Evolutionary conservation across 139 green algal genomes (phyloP).

Genomic region (Microglena sp.): DNA sequence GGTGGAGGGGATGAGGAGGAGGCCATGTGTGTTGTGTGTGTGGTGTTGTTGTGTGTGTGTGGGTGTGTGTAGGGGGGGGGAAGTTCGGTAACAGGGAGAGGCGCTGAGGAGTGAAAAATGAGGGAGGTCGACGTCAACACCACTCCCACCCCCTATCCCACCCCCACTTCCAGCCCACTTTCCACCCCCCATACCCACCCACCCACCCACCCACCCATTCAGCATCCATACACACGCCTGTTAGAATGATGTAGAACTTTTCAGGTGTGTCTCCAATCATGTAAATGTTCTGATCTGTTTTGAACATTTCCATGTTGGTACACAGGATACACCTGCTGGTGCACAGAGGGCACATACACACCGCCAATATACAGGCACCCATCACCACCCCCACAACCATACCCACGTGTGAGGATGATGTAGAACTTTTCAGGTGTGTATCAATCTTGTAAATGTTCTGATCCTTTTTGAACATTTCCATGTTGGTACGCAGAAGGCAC

Average conservation of each 20-base stretch:
- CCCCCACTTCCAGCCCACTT: no score
- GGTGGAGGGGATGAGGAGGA: no score
- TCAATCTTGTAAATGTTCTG: slow-evolving; percentile 34
- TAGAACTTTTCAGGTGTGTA: no score
- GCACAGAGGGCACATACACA: slow-evolving; percentile 32
- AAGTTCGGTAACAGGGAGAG: not conserved
- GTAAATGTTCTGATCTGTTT: slow-evolving; percentile 30
- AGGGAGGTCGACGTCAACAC: no score
- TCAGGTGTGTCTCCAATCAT: slow-evolving; percentile 33
- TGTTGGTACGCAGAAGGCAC: no score
- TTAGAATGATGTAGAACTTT: no score
- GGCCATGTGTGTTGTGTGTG: not conserved
- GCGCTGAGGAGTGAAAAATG: not conserved
- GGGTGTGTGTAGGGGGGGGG: not conserved
- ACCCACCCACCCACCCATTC: not conserved
- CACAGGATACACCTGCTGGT: slow-evolving; percentile 16
- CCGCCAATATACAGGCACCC: no score
- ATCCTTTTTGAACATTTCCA: slow-evolving; percentile 26
- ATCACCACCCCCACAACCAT: no score
- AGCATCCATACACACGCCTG: no score
- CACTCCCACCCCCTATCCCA: no score
- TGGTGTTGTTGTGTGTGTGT: not conserved
- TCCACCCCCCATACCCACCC: not conserved
- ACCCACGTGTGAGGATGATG: no score
- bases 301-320: slow-evolving; percentile 23